Evolutionary conservation across 495 filamentous ascomycete species (phyloP).

Genomic region (Talaromyces borbonicus): DNA sequence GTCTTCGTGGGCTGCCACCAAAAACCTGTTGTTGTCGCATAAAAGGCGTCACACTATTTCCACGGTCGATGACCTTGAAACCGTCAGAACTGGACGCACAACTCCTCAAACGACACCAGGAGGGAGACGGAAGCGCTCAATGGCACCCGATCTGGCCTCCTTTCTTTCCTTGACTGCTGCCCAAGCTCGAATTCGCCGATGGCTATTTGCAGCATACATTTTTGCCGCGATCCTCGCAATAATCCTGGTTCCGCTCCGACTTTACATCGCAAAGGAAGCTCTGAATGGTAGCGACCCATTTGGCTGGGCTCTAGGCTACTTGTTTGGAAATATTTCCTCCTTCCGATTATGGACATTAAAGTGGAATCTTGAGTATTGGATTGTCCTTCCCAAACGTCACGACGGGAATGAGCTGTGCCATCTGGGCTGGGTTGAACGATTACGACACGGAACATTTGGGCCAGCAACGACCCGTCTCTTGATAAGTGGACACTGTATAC

Average conservation of each 20-base stretch:
- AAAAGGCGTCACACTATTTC: conserved; percentile 47
- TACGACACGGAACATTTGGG: conserved; percentile 51
- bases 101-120: conserved; percentile 46
- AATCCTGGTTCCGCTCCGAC: conserved; percentile 61
- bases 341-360: conserved; percentile 59
- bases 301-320: conserved; percentile 84
- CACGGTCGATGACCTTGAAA: conserved; percentile 22
- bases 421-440: conserved; percentile 48
- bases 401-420: conserved; percentile 24
- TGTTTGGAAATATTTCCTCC: conserved; percentile 66
- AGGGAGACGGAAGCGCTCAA: conserved; percentile 56
- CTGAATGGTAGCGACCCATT: conserved; percentile 69
- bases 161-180: conserved; percentile 71
- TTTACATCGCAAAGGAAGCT: conserved; percentile 54
- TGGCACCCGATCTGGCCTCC: conserved; percentile 55
- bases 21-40: conserved; percentile 7
- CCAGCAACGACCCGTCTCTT: conserved; percentile 73
- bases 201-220: conserved; percentile 71
- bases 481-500: conserved; percentile 61
- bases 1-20: conserved; percentile 7
- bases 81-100: conserved; percentile 15
- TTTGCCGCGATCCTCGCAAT: conserved; percentile 54
- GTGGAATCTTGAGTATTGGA: conserved; percentile 62
- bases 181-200: conserved; percentile 68
- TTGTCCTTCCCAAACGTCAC: conserved; percentile 53